These are phyloP conservation scores for Apiotrichum mycotoxinovorans DNA, from an alignment of 1,284 basidiomycete species.

Conservation along the genomic window DNA sequence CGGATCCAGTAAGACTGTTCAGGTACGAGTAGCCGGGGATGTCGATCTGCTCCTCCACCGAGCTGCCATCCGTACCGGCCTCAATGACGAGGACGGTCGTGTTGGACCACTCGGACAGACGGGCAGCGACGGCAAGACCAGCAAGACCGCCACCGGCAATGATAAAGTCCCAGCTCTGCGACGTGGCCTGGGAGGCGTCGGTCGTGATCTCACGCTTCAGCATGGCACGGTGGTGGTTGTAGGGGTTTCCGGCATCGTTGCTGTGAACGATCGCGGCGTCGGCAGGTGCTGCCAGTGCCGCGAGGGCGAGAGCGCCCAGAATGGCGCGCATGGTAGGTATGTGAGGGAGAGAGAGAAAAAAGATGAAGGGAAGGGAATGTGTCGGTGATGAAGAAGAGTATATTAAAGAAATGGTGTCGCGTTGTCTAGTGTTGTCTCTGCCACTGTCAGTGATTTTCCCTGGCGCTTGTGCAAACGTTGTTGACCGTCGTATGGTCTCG, in stretches of 20 bases:
- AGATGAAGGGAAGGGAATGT: not conserved
- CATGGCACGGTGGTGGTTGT: conserved; percentile 31
- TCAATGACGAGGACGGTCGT: conserved; percentile 70
- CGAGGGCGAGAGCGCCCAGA: conserved; percentile 10
- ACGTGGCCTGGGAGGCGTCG: conserved; percentile 27
- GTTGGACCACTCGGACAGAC: conserved; percentile 66
- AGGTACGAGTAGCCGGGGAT: conserved; percentile 49
- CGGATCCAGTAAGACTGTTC: conserved; percentile 46
- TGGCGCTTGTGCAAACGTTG: too few relatives aligned
- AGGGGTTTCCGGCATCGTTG: conserved; percentile 19
- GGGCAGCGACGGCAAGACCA: conserved; percentile 66
- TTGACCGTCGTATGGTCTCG: too few relatives aligned
- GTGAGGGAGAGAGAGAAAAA: not conserved
- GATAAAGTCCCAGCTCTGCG: conserved; percentile 45
- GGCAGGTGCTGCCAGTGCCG: not conserved
- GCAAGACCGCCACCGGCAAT: conserved; percentile 62
- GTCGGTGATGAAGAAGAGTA: too few relatives aligned
- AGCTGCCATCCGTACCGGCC: conserved; percentile 62
- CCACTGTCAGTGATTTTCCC: too few relatives aligned
- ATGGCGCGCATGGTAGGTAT: conserved; percentile 3
- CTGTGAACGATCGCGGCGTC: not conserved
- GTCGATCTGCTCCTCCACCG: conserved; percentile 51
- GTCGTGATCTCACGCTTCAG: conserved; percentile 34
- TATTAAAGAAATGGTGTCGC: too few relatives aligned
- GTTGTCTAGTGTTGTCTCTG: too few relatives aligned